phyloP scores from a whole-genome alignment of 192 early-diverging fungal species.

The Coemansia sp. region DNA sequence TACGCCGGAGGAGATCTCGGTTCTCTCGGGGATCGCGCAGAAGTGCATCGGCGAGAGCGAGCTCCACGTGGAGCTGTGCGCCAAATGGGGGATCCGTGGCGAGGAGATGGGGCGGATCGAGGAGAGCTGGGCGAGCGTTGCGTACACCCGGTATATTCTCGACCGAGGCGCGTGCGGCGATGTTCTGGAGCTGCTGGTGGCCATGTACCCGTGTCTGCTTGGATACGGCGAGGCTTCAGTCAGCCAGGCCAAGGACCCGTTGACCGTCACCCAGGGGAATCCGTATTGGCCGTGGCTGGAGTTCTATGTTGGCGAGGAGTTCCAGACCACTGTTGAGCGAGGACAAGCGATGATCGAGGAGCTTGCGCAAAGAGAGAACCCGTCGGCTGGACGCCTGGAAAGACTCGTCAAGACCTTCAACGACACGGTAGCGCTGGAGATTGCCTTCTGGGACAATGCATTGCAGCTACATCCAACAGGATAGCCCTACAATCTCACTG shows the following conservation, averaged over 20 bases:
- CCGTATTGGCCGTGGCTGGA: constrained; percentile 81
- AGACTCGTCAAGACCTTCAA: constrained; percentile 68
- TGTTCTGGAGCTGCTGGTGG: constrained; percentile 71
- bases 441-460: constrained; percentile 70
- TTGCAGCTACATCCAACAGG: constrained; percentile 10
- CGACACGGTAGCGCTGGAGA: constrained; percentile 70
- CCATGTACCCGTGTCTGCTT: constrained; percentile 81
- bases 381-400: constrained; percentile 56
- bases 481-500: neutral
- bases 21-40: constrained; percentile 63
- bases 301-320: constrained; percentile 67
- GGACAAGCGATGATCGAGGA: constrained; percentile 56
- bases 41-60: constrained; percentile 68
- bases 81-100: constrained; percentile 68
- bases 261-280: constrained; percentile 70
- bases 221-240: constrained; percentile 81
- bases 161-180: constrained; percentile 75
- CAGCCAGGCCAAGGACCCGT: constrained; percentile 63
- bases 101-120: constrained; percentile 66
- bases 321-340: constrained; percentile 63
- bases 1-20: constrained; percentile 58
- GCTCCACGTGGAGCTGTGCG: constrained; percentile 72
- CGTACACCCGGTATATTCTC: constrained; percentile 82
- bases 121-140: constrained; percentile 75
- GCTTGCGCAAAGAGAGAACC: constrained; percentile 28